Evolutionary conservation across 768 basidiomycete species (phyloP), one percentile per base, ranked within the genome.

Genomic region (Calocybe gangraenosa): DNA sequence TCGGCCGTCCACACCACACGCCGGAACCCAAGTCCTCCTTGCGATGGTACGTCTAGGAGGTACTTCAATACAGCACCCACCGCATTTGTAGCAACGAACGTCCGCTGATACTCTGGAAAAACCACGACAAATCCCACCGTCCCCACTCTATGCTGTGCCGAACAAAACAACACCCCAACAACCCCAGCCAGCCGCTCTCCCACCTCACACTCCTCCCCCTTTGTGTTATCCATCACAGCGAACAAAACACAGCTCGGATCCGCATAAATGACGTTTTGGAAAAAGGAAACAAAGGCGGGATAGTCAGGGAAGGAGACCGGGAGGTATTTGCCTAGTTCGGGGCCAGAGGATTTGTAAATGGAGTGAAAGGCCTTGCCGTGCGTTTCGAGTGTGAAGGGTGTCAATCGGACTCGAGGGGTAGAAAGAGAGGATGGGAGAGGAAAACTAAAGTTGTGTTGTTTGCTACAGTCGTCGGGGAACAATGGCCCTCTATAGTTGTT

Each of bases 1-100:
- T 75, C 66, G 8, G 79, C 62, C 30, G 65, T 68, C 75, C 81
- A 85, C 38, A 73, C 73, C 0, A 80, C 73, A 7, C 82, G 68
- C 2, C 81, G 66, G 39, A 81, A 64, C 0, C 75, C 73, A 9
- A 82, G 59, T 0, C 77, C 78, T 2, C 70, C 68, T 5, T 68
- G 59, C 2, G 50, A 54, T 2, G 73, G 72, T 0, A 60, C 37
- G 47, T 71, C 59, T 35, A 70, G 46, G 23, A 65, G 59, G 42
- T 71, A 69, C 13, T 57, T 57, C 34, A 85, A 55, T 25, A 74
- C 35, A 13, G 68, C 43, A 0, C 71, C 71, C 18, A 70, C 55
- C 1, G 73, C 70, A 39, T 75, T 69, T 3, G 76, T 63, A 4
- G 75, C 64, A 8, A 82, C 70, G 52, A 79, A 76, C 7, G 67